Base-by-base conservation (phyloP, 2,329 filamentous ascomycete genomes). In the Alternaria arborescens region DNA sequence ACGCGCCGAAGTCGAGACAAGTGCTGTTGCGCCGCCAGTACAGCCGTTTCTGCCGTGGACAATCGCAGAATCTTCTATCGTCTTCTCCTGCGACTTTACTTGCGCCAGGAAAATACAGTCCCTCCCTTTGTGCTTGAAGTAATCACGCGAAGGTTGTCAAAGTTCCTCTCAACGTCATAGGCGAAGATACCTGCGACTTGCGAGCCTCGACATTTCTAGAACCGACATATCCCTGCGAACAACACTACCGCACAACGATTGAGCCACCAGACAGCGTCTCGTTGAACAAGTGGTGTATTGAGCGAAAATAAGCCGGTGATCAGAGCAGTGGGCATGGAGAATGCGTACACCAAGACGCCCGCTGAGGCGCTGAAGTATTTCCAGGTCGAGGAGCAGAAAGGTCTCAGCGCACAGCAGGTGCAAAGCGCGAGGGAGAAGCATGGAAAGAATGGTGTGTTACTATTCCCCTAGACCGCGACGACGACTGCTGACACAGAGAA, bases 331-430 rank as follows among this genome's bases (percentile, higher is more conserved):
- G 53, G 68, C 57, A 87, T 87, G 85, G 85, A 87, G 70, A 82
- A 83, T 73, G 81, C 85, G 38, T 87, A 83, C 70, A 78, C 82
- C 43, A 79, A 77, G 69, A 80, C 83, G 64, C 77, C 82, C 52
- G 75, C 77, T 48, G 82, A 87, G 67, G 81, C 81, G 71, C 81
- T 87, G 64, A 77, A 79, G 64, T 78, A 85, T 65, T 87, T 87
- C 72, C 69, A 80, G 64, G 84, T 86, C 55, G 76, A 79, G 22
- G 83, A 87, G 74, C 69, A 79, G 47, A 74, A 78, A 52, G 86
- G 86, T 60, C 74, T 88, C 24, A 83, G 83, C 36, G 79, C 81
- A 56, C 71, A 78, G 51, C 83, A 85, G 71, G 84, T 86, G 10
- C 54, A 76, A 47, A 74, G 78, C 58, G 77, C 78, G 60, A 78